Evolutionary conservation across 208 protist genomes (phyloP).

Genomic region (Tetramitus jugosus): DNA sequence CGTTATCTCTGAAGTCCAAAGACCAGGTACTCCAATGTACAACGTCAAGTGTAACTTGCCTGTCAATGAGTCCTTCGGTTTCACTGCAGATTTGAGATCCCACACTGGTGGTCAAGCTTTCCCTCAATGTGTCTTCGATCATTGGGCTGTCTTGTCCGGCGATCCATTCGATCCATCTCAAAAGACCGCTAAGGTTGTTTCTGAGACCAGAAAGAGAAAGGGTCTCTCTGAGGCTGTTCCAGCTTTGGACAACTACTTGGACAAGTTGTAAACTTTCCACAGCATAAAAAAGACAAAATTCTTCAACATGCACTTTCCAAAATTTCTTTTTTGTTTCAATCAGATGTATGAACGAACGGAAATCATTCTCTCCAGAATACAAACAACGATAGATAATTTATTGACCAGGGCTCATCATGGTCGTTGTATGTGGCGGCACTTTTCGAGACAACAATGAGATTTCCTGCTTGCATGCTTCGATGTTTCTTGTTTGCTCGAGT

Average conservation of each 20-base stretch:
- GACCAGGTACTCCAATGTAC: constrained; percentile 88
- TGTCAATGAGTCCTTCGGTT: constrained; percentile 97
- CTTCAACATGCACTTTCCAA: no score
- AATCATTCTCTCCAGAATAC: no score
- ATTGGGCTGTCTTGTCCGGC: constrained; percentile 84
- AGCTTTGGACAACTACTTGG: constrained; percentile 75
- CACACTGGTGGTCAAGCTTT: constrained; percentile 91
- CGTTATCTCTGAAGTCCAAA: constrained; percentile 88
- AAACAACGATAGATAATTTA: no score
- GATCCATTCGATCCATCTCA: constrained; percentile 63
- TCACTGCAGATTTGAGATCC: constrained; percentile 88
- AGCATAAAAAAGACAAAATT: no score
- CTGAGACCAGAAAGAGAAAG: constrained; percentile 86
- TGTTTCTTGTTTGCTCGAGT: background rate
- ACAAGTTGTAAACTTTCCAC: constrained; percentile 93
- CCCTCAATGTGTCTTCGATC: constrained; percentile 97
- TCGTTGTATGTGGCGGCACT: no score
- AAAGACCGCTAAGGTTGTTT: constrained; percentile 60
- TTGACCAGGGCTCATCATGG: no score
- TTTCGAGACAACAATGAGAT: background rate
- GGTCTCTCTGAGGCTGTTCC: constrained; percentile 86
- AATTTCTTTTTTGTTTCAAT: no score
- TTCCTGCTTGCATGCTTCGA: background rate
- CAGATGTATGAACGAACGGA: no score
- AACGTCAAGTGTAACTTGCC: constrained; percentile 95